These are phyloP conservation scores for Prototheca wickerhamii DNA, from an alignment of 163 green algal species.

Conservation along the genomic window DNA sequence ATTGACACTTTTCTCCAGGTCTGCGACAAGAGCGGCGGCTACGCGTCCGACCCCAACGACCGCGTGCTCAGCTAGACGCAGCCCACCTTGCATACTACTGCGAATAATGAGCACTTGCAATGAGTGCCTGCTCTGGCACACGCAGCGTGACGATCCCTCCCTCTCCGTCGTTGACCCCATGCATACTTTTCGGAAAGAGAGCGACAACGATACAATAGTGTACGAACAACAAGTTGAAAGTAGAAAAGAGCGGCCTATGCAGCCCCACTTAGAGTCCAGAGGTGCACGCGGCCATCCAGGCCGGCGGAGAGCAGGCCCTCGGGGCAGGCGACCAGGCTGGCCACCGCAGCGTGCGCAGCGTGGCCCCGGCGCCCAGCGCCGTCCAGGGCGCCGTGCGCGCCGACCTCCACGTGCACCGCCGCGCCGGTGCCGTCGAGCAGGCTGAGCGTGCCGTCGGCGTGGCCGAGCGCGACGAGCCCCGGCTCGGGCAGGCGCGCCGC, in stretches of 20 bases:
- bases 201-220: neutral
- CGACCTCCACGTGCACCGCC: neutral
- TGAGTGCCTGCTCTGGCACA: neutral
- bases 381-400: neutral
- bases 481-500: neutral
- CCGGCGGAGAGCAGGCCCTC: conserved; percentile 1
- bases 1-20: neutral
- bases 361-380: too few relatives aligned
- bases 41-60: neutral
- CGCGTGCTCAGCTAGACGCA: neutral
- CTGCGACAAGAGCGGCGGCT: neutral
- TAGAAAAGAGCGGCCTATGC: too few relatives aligned
- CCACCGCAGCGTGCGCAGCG: neutral
- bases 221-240: neutral
- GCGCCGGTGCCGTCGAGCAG: neutral
- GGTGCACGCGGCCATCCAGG: neutral
- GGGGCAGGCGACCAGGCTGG: neutral
- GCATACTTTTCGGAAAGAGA: neutral
- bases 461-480: neutral
- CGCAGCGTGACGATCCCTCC: neutral
- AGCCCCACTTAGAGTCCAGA: too few relatives aligned
- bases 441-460: neutral
- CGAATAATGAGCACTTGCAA: too few relatives aligned
- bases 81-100: neutral
- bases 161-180: neutral